Evolutionary conservation across 805 yeast species (phyloP).

Genomic region (Dipodascopsis uninucleata): DNA sequence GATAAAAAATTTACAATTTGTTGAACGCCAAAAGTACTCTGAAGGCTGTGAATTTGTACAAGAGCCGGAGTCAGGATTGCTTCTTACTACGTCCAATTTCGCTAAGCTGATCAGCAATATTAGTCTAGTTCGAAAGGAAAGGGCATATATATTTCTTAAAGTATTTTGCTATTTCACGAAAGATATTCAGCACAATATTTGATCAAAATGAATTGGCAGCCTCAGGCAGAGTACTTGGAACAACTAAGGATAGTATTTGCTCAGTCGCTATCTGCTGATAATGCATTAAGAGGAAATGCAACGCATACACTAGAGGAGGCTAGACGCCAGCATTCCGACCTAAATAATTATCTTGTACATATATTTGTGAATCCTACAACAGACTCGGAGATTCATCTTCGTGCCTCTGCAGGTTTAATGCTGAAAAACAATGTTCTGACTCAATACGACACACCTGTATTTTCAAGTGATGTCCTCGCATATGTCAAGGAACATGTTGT

Average conservation of each 20-base stretch:
- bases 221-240: constrained; percentile 56
- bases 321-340: constrained; percentile 59
- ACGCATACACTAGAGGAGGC: constrained; percentile 67
- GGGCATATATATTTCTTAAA: too few relatives aligned
- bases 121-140: too few relatives aligned
- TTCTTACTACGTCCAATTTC: too few relatives aligned
- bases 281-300: constrained; percentile 57
- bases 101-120: too few relatives aligned
- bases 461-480: constrained; percentile 39
- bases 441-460: constrained; percentile 34
- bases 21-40: too few relatives aligned
- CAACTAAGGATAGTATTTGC: constrained; percentile 65
- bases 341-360: constrained; percentile 73
- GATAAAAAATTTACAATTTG: too few relatives aligned
- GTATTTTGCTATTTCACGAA: too few relatives aligned
- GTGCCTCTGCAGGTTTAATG: constrained; percentile 86
- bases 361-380: constrained; percentile 56
- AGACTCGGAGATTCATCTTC: constrained; percentile 48
- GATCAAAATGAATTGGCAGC: constrained; percentile 50
- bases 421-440: constrained; percentile 67
- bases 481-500: constrained; percentile 46
- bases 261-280: constrained; percentile 65
- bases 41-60: too few relatives aligned
- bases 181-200: too few relatives aligned
- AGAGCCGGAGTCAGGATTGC: too few relatives aligned